phyloP scores from a whole-genome alignment of 78 protist species.

The Planoprotostelium fungivorum region DNA sequence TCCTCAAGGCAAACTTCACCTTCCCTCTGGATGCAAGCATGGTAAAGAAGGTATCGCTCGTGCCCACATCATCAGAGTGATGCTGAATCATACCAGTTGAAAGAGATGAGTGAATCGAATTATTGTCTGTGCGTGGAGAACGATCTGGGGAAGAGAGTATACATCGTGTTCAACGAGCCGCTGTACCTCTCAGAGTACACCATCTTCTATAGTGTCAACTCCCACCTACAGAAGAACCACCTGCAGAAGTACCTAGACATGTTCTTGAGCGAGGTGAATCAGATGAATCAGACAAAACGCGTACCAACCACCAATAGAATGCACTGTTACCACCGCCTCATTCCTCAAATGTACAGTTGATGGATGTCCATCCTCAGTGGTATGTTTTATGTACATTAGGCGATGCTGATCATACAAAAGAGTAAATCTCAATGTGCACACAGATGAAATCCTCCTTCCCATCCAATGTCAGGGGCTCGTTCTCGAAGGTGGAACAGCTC shows the following conservation, averaged over 20 bases:
- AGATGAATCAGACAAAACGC: too few species aligned
- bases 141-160: neutral
- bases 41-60: neutral
- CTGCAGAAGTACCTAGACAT: neutral
- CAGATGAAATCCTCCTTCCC: too few species aligned
- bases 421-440: too few species aligned
- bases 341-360: too few species aligned
- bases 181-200: neutral
- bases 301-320: too few species aligned
- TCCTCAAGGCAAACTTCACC: neutral
- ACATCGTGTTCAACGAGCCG: neutral
- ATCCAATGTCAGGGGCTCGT: too few species aligned
- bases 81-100: neutral
- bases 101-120: neutral
- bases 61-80: neutral
- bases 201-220: neutral
- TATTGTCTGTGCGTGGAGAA: neutral
- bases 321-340: too few species aligned
- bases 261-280: neutral
- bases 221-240: neutral
- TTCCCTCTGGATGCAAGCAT: neutral
- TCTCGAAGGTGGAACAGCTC: too few species aligned
- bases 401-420: too few species aligned
- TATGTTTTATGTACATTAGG: too few species aligned
- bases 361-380: too few species aligned